These are phyloP conservation scores for Macrophomina phaseolina DNA, from an alignment of 2,329 filamentous ascomycete genomes.

Conservation along the genomic window DNA sequence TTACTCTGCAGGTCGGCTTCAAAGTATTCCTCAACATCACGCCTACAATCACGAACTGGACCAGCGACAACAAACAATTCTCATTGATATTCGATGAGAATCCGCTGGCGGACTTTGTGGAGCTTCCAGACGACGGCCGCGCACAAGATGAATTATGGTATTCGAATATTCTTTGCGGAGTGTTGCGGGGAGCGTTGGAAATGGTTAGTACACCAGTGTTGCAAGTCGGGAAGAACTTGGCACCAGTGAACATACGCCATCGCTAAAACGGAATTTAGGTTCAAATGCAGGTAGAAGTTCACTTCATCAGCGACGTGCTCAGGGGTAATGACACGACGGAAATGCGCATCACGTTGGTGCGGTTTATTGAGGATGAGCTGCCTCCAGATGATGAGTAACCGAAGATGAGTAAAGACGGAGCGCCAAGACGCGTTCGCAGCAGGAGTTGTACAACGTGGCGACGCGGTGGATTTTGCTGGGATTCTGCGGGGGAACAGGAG, in stretches of 20 bases:
- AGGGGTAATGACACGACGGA: constrained; percentile 95
- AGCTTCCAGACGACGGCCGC: constrained; percentile 91
- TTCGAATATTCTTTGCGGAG: constrained; percentile 94
- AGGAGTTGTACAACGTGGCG: not conserved
- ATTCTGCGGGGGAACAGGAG: not conserved
- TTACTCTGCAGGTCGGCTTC: constrained; percentile 77
- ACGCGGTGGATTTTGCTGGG: not conserved
- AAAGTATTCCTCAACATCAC: constrained; percentile 99
- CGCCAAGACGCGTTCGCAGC: not conserved
- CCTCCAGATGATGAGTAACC: constrained; percentile 90
- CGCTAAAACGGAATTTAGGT: constrained; percentile 53
- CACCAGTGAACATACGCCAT: not conserved
- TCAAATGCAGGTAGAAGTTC: constrained; percentile 97
- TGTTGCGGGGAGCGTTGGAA: constrained; percentile 87
- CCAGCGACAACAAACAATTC: constrained; percentile 93
- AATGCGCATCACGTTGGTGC: constrained; percentile 89
- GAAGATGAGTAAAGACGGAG: not conserved
- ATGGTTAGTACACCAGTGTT: constrained; percentile 72
- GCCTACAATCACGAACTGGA: constrained; percentile 93
- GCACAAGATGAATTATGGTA: constrained; percentile 98
- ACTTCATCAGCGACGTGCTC: constrained; percentile 92
- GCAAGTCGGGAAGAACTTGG: too few species aligned
- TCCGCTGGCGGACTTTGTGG: constrained; percentile 94
- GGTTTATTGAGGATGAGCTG: constrained; percentile 97
- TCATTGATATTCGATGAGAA: constrained; percentile 97